phyloP scores from a whole-genome alignment of 768 basidiomycete genomes.

The Leccinum truebloodii region DNA sequence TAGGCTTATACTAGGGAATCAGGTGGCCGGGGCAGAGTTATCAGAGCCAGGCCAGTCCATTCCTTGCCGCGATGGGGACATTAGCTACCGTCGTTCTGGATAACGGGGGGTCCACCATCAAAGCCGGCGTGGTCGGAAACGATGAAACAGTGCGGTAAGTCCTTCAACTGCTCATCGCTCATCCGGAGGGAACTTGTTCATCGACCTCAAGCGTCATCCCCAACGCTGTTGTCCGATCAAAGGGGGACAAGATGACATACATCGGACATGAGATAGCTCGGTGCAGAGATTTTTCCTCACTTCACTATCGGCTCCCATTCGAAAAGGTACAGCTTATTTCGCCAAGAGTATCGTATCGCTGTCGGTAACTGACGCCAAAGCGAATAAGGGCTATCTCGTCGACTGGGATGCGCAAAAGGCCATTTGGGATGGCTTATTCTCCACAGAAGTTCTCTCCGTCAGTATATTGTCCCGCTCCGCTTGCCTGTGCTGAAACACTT shows the following conservation, averaged over 20 bases:
- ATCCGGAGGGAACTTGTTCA: slow-evolving; percentile 1
- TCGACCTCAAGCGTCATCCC: slow-evolving; percentile 55
- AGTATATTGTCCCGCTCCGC: slow-evolving; percentile 17
- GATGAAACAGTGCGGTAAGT: slow-evolving; percentile 31
- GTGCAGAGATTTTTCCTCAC: slow-evolving; percentile 78
- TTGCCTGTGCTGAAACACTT: slow-evolving; percentile 12
- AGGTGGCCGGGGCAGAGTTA: not conserved
- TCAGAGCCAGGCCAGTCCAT: not conserved
- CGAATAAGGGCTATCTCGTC: slow-evolving; percentile 78
- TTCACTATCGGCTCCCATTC: slow-evolving; percentile 83
- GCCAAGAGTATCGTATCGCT: not conserved
- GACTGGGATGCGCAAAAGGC: slow-evolving; percentile 97
- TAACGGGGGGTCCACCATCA: slow-evolving; percentile 85
- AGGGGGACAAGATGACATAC: slow-evolving; percentile 79
- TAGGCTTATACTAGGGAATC: not conserved
- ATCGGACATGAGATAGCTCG: slow-evolving; percentile 80
- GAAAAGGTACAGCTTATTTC: slow-evolving; percentile 62
- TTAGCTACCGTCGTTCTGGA: slow-evolving; percentile 67
- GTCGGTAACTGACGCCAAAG: slow-evolving; percentile 15
- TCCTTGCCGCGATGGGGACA: slow-evolving; percentile 8
- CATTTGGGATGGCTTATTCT: slow-evolving; percentile 91
- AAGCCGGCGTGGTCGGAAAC: slow-evolving; percentile 56
- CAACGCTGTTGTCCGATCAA: slow-evolving; percentile 85
- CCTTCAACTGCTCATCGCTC: slow-evolving; percentile 1
- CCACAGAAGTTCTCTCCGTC: slow-evolving; percentile 67